A percentile compares a stretch with the other conserved stretches of the same genome.
These are phyloP conservation scores for Paramyrothecium sp. DNA, from an alignment of 2,329 filamentous ascomycete genomes.

Conservation along the genomic window DNA sequence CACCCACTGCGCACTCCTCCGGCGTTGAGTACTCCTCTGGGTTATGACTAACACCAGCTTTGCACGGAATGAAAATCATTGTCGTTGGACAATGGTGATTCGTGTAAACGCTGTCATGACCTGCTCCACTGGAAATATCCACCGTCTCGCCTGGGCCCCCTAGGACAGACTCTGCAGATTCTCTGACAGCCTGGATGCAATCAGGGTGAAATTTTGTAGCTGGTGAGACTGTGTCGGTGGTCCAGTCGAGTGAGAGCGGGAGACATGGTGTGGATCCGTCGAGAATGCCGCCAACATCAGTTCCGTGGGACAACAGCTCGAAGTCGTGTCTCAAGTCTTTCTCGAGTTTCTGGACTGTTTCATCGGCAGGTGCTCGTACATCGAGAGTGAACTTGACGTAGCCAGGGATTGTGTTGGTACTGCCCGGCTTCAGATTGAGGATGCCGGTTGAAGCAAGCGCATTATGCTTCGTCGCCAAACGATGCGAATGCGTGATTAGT, in stretches of 20 bases:
- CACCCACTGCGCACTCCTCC: slow-evolving; percentile 17
- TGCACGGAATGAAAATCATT: slow-evolving; percentile 32
- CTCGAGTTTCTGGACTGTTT: slow-evolving; percentile 39
- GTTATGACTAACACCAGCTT: slow-evolving; percentile 25
- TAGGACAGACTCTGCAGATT: slow-evolving; percentile 41
- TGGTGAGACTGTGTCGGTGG: slow-evolving; percentile 53
- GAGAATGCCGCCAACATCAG: slow-evolving; percentile 46
- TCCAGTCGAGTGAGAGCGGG: slow-evolving; percentile 46
- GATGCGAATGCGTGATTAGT: slow-evolving; percentile 24
- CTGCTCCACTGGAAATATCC: slow-evolving; percentile 26
- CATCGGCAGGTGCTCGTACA: slow-evolving; percentile 55
- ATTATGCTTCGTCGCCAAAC: slow-evolving; percentile 15
- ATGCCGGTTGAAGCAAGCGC: slow-evolving; percentile 27
- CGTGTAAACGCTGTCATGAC: slow-evolving; percentile 30
- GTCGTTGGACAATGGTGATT: slow-evolving; percentile 24
- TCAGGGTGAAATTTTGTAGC: slow-evolving; percentile 60
- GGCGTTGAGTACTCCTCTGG: slow-evolving; percentile 16
- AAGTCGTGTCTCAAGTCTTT: slow-evolving; percentile 22
- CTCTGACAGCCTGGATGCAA: slow-evolving; percentile 58
- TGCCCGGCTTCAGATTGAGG: slow-evolving; percentile 45
- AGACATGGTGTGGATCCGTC: too few relatives aligned
- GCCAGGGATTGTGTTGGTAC: slow-evolving; percentile 67
- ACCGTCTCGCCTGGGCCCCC: slow-evolving; percentile 20
- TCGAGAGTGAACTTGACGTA: slow-evolving; percentile 64
- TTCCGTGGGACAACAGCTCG: slow-evolving; percentile 49